phyloP scores from a whole-genome alignment of 2,329 filamentous ascomycete species.

The Colletotrichum salicis region DNA sequence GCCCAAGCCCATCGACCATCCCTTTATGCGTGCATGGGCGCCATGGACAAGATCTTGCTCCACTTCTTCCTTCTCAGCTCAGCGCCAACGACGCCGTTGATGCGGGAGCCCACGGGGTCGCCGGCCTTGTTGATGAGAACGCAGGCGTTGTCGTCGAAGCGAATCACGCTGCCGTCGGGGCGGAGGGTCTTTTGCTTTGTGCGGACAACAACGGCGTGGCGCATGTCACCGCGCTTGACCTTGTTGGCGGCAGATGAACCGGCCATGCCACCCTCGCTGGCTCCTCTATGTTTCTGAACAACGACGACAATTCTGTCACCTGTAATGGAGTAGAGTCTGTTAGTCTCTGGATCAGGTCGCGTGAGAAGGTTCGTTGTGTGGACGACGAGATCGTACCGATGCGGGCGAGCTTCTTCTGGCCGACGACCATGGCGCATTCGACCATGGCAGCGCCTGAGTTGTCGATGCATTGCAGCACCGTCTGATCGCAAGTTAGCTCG shows the following conservation, averaged over 20 bases:
- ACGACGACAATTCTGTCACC: conserved; percentile 98
- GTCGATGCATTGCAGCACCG: conserved; percentile 99
- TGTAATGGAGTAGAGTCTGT: conserved; percentile 63
- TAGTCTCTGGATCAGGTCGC: background rate
- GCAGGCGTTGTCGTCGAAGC: conserved; percentile 98
- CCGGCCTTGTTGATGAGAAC: conserved; percentile 97
- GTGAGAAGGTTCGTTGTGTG: background rate
- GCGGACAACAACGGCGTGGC: conserved; percentile 94
- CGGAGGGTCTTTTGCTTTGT: conserved; percentile 89
- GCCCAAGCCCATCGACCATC: background rate
- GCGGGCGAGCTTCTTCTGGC: conserved; percentile 87
- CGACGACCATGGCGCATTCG: conserved; percentile 93
- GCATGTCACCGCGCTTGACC: conserved; percentile 94
- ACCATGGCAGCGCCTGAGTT: conserved; percentile 98
- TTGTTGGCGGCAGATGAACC: conserved; percentile 84
- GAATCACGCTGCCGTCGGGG: conserved; percentile 87
- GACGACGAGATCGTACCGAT: conserved; percentile 73
- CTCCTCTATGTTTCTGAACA: conserved; percentile 93
- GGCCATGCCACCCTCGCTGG: conserved; percentile 76
- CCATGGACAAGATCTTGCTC: conserved; percentile 98
- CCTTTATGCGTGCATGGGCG: conserved; percentile 72
- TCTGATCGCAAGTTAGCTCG: conserved; percentile 61
- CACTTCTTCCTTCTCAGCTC: conserved; percentile 94
- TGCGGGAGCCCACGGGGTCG: conserved; percentile 90
- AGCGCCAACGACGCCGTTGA: conserved; percentile 90